phyloP scores from a whole-genome alignment of 208 protist genomes.

The Kentomonas sorsogonicus region DNA sequence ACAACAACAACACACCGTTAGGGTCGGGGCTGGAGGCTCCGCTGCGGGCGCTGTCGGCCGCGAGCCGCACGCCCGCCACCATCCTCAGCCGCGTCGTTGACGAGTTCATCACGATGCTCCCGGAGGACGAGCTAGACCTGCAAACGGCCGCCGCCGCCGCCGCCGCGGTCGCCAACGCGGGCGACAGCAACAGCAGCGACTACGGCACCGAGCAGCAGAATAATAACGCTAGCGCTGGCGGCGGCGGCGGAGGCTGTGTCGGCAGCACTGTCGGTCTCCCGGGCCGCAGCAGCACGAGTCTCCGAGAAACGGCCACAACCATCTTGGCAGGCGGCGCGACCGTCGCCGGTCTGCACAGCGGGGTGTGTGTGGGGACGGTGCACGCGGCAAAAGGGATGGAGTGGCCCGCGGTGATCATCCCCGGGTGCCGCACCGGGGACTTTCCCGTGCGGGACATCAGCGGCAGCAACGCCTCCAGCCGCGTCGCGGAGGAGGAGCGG shows the following conservation, averaged over 20 bases:
- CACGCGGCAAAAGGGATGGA: constrained; percentile 86
- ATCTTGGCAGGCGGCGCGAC: neutral
- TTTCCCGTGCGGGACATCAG: constrained; percentile 34
- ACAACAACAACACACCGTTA: neutral
- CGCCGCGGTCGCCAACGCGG: neutral
- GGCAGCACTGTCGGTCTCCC: no score
- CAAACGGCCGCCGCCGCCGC: neutral
- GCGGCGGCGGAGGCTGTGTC: constrained; percentile 7
- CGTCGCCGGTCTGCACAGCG: no score
- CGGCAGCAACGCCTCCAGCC: neutral
- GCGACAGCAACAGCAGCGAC: neutral
- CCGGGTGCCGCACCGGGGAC: constrained; percentile 68
- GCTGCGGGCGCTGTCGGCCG: constrained; percentile 7
- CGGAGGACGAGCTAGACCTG: constrained; percentile 40
- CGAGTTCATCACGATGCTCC: constrained; percentile 61
- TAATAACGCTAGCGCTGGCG: neutral
- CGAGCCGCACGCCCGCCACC: constrained; percentile 14
- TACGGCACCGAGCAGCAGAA: neutral
- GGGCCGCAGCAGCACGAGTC: no score
- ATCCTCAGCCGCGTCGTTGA: constrained; percentile 66
- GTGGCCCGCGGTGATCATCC: constrained; percentile 77
- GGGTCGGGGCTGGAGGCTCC: neutral
- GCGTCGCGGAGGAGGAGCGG: constrained; percentile 38
- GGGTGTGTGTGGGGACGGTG: constrained; percentile 72
- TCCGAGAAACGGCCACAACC: no score